Evolutionary conservation across 1,284 basidiomycete genomes (phyloP).

Genomic region (Kalmanozyma brasiliensis): DNA sequence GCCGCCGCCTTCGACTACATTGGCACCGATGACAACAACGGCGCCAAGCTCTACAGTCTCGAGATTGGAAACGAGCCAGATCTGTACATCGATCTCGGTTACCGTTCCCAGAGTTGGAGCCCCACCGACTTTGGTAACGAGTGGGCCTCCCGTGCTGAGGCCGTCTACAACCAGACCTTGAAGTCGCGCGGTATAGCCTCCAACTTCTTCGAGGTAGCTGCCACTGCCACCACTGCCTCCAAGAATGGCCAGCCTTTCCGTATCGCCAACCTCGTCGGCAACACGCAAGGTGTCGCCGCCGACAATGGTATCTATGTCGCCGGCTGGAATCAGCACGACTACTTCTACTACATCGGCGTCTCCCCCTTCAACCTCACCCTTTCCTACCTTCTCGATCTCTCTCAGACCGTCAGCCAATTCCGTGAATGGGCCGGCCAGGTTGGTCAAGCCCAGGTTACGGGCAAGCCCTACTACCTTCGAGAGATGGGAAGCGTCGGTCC

Average conservation of each 20-base stretch:
- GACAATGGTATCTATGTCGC: conserved; percentile 59
- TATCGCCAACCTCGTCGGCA: conserved; percentile 51
- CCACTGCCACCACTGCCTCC: conserved; percentile 58
- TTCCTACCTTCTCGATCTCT: conserved; percentile 45
- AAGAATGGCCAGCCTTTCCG: conserved; percentile 49
- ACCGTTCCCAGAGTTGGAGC: conserved; percentile 35
- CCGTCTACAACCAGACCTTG: conserved; percentile 46
- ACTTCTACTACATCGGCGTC: conserved; percentile 57
- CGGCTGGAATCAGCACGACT: conserved; percentile 63
- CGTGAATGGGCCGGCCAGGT: conserved; percentile 51
- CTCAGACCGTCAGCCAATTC: conserved; percentile 42
- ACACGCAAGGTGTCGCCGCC: conserved; percentile 43
- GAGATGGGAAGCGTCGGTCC: conserved; percentile 61
- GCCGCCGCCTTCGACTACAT: conserved; percentile 34
- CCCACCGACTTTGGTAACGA: conserved; percentile 45
- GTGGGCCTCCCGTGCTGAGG: conserved; percentile 40
- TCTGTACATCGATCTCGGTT: conserved; percentile 49
- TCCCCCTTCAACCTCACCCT: conserved; percentile 41
- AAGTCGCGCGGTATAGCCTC: conserved; percentile 26
- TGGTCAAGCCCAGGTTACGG: conserved; percentile 42
- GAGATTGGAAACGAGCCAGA: conserved; percentile 62
- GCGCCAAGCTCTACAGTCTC: conserved; percentile 48
- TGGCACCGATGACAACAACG: conserved; percentile 17
- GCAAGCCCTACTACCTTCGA: conserved; percentile 58
- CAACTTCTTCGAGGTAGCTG: conserved; percentile 57